Base-by-base conservation (phyloP, 192 early-diverging fungal species). In the Cetraspora pellucida region DNA sequence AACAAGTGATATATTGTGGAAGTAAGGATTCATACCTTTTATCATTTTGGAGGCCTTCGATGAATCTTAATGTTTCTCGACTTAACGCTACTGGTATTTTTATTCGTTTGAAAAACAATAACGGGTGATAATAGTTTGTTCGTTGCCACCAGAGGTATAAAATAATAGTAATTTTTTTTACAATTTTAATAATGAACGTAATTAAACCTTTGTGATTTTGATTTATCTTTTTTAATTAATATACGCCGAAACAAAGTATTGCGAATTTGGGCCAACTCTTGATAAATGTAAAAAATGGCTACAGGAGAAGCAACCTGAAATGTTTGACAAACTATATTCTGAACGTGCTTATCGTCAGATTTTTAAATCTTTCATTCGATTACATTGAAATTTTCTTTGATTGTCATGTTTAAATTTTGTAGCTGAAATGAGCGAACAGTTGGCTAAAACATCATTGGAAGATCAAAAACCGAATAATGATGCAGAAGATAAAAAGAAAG, bases 241-340 rank as follows among this genome's bases (percentile, higher is more conserved):
- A 9, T 47, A 28, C 9, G 28, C 9, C 7, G 17, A 7, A 16
- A 59, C 57, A 25, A 78, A 94, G 93, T 98, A 95, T 84, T 98
- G 96, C 85, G 94, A 95, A 86, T 96, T 93, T 72, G 88, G 91
- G n/a, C 89, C 91, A 28, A 91, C 93, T 19, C 82, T 87, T 50
- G 90, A 91, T 69, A 91, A 93, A 78, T 98, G 94, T 82, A 91
- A 94, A 76, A 75, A 84, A 61, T 95, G 93, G 94, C 84, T 96
- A 45, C 79, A 85, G 37, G 82, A 83, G 25, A 83, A 85, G 8
- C 80, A 95, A 59, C 79, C 89, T 17, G 86, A 83, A 2, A 60
- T 91, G 45, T 91, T 87, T 78, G 84, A 85, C 8, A 82, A 82
- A 46, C 77, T 92, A 37, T 93, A 91, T 78, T 77, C 84, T 61